Conservation (phyloP, 208 protist genomes). For the Leishmania braziliensis region DNA sequence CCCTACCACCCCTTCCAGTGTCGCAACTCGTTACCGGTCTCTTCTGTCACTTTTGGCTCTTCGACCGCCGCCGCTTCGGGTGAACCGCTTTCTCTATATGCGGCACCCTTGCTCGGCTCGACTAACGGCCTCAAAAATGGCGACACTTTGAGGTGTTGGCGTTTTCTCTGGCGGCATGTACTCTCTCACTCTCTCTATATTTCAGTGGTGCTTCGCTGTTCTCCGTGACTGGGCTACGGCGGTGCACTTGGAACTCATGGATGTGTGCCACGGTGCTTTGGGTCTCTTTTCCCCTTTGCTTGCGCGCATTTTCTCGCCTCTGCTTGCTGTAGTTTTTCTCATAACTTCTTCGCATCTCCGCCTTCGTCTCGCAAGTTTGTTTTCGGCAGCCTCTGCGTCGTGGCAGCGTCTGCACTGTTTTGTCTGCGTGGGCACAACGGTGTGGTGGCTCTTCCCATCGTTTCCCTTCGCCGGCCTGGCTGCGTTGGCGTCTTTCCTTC, state of each 20-base stretch:
- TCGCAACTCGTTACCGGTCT: neutral
- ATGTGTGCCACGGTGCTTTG: neutral
- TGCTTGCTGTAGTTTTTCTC: neutral
- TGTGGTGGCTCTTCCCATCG: neutral
- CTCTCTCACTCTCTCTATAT: neutral
- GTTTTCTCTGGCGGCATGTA: neutral
- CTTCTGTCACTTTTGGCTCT: neutral
- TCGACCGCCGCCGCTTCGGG: no score
- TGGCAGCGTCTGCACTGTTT: neutral
- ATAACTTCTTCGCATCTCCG: neutral
- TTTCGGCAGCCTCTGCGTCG: neutral
- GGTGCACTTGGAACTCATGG: neutral
- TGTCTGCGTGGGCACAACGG: no score
- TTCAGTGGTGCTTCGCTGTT: neutral
- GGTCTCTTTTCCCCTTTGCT: neutral
- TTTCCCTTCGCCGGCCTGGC: neutral
- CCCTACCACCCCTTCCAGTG: neutral
- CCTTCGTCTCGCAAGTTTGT: neutral
- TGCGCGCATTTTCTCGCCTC: neutral
- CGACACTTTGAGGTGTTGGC: neutral
- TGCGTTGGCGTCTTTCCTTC: neutral
- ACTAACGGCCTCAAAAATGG: neutral
- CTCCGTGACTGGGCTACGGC: neutral
- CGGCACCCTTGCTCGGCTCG: neutral
- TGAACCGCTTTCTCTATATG: neutral